Evolutionary conservation across 1,284 basidiomycete genomes (phyloP).

Genomic region (Laetiporus sulphureus): DNA sequence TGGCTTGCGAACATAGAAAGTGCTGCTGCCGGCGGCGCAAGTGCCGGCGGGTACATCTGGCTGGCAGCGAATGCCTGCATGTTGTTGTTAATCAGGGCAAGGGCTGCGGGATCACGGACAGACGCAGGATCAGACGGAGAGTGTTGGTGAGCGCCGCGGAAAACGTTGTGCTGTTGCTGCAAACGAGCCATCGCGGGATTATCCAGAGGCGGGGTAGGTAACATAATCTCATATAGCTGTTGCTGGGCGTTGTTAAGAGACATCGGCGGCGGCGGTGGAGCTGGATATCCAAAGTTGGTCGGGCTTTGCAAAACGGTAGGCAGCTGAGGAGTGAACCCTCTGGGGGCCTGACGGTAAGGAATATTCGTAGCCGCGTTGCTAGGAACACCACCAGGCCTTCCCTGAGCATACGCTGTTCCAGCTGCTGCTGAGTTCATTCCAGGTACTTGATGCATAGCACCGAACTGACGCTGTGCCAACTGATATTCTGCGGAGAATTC

Average conservation of each 20-base stretch:
- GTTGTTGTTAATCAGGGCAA: constrained; percentile 51
- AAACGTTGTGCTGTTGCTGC: constrained; percentile 68
- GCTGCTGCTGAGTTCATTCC: constrained; percentile 11
- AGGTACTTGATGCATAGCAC: constrained; percentile 22
- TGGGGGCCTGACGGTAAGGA: constrained; percentile 49
- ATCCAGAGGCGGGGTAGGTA: constrained; percentile 48
- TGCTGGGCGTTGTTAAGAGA: constrained; percentile 63
- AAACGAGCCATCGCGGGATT: constrained; percentile 62
- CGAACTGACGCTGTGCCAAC: constrained; percentile 49
- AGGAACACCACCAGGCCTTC: too few relatives aligned
- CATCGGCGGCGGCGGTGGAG: constrained; percentile 46
- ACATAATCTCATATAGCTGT: constrained; percentile 74
- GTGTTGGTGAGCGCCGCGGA: constrained; percentile 67
- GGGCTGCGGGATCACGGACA: constrained; percentile 56
- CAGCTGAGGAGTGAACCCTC: constrained; percentile 50
- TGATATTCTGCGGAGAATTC: constrained; percentile 55
- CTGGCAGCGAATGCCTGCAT: constrained; percentile 45
- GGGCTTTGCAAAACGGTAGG: constrained; percentile 42
- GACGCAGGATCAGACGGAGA: constrained; percentile 74
- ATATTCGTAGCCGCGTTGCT: constrained; percentile 37
- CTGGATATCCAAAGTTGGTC: constrained; percentile 47
- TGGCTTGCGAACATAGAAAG: constrained; percentile 61
- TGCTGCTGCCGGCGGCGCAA: constrained; percentile 32
- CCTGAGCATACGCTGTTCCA: constrained; percentile 35
- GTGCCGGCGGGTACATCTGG: constrained; percentile 30